These are phyloP conservation scores for Corynascus novoguineensis DNA, from an alignment of 495 filamentous ascomycete genomes.

Conservation along the genomic window DNA sequence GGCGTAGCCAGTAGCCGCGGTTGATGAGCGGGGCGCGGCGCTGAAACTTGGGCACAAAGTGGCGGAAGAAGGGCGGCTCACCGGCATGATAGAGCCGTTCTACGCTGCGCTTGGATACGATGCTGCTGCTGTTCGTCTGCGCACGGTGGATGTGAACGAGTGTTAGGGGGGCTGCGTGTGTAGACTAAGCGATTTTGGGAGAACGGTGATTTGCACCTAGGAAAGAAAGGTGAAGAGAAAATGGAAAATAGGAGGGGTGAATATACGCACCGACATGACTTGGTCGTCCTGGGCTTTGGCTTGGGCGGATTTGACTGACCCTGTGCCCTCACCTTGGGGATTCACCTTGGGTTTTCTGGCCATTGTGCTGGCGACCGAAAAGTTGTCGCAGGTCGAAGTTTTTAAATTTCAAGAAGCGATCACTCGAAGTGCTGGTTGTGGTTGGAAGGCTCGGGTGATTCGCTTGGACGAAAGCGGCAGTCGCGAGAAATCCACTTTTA, in stretches of 20 bases:
- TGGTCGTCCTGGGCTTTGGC: conserved; percentile 51
- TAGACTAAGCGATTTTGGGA: too few relatives aligned
- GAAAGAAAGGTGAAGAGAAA: too few relatives aligned
- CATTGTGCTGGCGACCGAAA: background rate
- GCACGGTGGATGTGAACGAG: too few relatives aligned
- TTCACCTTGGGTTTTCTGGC: background rate
- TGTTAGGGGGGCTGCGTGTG: too few relatives aligned
- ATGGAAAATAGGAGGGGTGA: background rate
- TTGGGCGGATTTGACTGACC: conserved; percentile 1
- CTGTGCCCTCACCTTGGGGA: background rate
- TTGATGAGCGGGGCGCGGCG: conserved; percentile 80
- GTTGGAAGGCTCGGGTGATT: background rate
- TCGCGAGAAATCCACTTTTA: background rate
- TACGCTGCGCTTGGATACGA: conserved; percentile 84
- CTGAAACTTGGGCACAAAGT: conserved; percentile 79
- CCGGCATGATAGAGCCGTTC: conserved; percentile 71
- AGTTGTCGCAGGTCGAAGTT: background rate
- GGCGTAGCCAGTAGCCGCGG: conserved; percentile 78
- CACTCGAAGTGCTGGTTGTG: background rate
- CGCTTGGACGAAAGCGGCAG: background rate
- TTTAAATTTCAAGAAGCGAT: background rate
- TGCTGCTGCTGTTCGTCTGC: conserved; percentile 84
- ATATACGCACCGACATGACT: conserved; percentile 57
- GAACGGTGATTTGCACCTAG: too few relatives aligned
- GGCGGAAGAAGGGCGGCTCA: conserved; percentile 75